Percentiles rank a stretch among this genome's conserved stretches.
Evolutionary conservation across 2,329 filamentous ascomycete species (phyloP).

Genomic region (Trematosphaeria pertusa): DNA sequence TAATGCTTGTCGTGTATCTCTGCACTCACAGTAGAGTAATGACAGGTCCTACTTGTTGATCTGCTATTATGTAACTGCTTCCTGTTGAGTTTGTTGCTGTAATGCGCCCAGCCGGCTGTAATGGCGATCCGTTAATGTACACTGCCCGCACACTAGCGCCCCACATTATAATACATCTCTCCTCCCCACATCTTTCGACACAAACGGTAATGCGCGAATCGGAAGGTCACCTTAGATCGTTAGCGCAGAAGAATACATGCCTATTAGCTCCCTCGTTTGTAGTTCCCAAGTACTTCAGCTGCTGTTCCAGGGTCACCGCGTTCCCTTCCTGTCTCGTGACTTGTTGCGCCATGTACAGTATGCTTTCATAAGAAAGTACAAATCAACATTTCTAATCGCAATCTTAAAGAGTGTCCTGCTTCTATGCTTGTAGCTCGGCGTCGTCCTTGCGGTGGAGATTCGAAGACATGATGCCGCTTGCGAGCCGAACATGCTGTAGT

Average conservation of each 20-base stretch:
- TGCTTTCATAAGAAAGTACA: constrained; percentile 38
- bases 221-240: no score
- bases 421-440: constrained; percentile 26
- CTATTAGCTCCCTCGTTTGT: constrained; percentile 49
- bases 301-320: constrained; percentile 47
- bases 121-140: no score
- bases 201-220: constrained; percentile 19
- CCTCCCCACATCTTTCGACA: no score
- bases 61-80: no score
- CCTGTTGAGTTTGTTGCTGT: no score
- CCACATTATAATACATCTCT: no score
- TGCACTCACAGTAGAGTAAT: no score
- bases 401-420: constrained; percentile 37
- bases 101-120: no score
- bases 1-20: no score
- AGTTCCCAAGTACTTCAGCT: constrained; percentile 40
- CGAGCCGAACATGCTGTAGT: constrained; percentile 40
- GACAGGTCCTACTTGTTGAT: no score
- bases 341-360: constrained; percentile 44
- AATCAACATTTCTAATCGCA: constrained; percentile 34
- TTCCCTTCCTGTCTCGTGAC: constrained; percentile 37
- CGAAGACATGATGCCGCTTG: constrained; percentile 26
- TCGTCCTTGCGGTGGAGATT: constrained; percentile 36
- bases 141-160: no score
- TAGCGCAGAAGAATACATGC: no score